These are phyloP conservation scores for Globisporangium perplexum DNA, from an alignment of 352 stramenopile species.

Conservation along the genomic window DNA sequence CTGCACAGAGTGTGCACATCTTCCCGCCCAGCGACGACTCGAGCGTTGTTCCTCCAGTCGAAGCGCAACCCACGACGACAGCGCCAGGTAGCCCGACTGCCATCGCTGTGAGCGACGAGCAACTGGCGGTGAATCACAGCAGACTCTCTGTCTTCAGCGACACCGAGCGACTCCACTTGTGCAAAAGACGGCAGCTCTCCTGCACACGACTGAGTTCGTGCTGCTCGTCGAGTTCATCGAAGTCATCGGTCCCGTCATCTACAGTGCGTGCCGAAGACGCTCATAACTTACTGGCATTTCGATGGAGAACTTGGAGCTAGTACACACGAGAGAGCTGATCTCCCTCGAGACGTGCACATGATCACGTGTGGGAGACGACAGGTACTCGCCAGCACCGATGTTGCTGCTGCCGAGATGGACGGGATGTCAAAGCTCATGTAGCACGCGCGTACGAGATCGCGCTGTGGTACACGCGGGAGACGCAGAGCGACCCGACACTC, in stretches of 20 bases:
- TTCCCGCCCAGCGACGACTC: too few relatives aligned
- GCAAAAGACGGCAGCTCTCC: not conserved
- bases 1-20: slow-evolving; percentile 10
- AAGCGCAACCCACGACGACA: too few relatives aligned
- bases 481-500: slow-evolving; percentile 56
- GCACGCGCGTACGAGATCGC: slow-evolving; percentile 28
- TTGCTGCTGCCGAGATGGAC: not conserved
- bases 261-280: slow-evolving; percentile 2
- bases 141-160: not conserved
- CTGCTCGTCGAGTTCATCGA: slow-evolving; percentile 8
- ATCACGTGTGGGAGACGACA: not conserved
- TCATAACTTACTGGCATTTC: not conserved
- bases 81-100: too few relatives aligned
- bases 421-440: not conserved
- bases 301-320: not conserved
- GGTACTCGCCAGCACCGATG: too few relatives aligned
- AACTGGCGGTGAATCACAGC: not conserved
- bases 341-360: not conserved
- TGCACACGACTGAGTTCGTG: slow-evolving; percentile 5
- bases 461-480: slow-evolving; percentile 53
- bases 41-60: too few relatives aligned
- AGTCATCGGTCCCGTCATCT: slow-evolving; percentile 7
- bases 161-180: slow-evolving; percentile 2
- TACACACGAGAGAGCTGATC: not conserved
- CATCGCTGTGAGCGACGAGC: not conserved